Conservation (phyloP, 2,329 filamentous ascomycete genomes). For the Claviceps purpurea region DNA sequence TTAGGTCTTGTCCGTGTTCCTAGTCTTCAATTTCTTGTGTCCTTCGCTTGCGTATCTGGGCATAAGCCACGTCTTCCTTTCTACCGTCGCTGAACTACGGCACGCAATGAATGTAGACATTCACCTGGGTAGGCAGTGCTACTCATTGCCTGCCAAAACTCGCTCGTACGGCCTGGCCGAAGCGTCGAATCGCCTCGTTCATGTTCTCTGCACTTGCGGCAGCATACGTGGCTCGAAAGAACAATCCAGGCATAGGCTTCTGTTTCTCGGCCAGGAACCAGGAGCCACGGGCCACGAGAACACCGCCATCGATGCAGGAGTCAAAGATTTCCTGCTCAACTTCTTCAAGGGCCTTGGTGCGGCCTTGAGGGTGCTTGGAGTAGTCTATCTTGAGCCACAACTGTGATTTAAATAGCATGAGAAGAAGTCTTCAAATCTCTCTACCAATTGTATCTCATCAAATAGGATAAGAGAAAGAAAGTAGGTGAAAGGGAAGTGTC, state of each 20-base stretch:
- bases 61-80: too few species aligned
- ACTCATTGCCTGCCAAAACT: constrained; percentile 30
- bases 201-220: constrained; percentile 61
- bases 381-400: constrained; percentile 63
- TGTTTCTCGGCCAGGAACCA: constrained; percentile 78
- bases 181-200: constrained; percentile 56
- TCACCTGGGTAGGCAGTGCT: not conserved
- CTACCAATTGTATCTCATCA: not conserved
- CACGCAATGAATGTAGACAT: not conserved
- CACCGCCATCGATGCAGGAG: constrained; percentile 58
- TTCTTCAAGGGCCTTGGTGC: constrained; percentile 39
- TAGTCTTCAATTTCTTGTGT: too few species aligned
- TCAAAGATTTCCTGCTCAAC: constrained; percentile 84
- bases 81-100: too few species aligned
- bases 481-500: not conserved
- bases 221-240: constrained; percentile 84
- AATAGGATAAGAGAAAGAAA: not conserved
- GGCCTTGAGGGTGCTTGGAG: constrained; percentile 48
- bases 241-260: constrained; percentile 49
- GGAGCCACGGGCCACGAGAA: constrained; percentile 70
- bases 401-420: constrained; percentile 19
- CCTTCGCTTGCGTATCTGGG: too few species aligned
- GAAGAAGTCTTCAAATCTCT: not conserved
- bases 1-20: not conserved
- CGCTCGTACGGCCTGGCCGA: constrained; percentile 59